A percentile compares a stretch with the other conserved stretches of the same genome.
phyloP scores from a whole-genome alignment of 1,284 basidiomycete species.

The Pseudozyma tsukubaensis region DNA sequence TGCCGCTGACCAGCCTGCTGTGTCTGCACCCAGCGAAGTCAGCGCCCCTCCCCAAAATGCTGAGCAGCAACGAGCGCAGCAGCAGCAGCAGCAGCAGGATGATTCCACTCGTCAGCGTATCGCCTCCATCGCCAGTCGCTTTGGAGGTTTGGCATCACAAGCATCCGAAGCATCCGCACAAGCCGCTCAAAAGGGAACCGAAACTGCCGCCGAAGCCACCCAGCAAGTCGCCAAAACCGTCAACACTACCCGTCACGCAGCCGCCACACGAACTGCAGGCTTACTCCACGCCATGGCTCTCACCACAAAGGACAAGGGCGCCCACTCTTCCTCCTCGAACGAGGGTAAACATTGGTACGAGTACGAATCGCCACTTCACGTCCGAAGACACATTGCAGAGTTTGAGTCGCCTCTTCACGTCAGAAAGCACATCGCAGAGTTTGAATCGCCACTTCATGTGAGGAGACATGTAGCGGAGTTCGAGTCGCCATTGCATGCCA shows the following conservation, averaged over 20 bases:
- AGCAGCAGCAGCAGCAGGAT: constrained; percentile 20
- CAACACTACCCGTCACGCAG: constrained; percentile 23
- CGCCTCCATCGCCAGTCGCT: constrained; percentile 39
- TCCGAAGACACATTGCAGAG: constrained; percentile 23
- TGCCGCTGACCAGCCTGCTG: too few relatives aligned
- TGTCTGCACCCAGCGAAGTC: not conserved
- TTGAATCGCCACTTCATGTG: constrained; percentile 37
- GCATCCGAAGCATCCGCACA: constrained; percentile 27
- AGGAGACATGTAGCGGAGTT: constrained; percentile 23
- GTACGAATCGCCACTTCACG: constrained; percentile 42
- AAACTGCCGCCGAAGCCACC: constrained; percentile 22
- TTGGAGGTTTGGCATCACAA: constrained; percentile 36
- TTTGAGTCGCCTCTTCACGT: constrained; percentile 48
- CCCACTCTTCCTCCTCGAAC: constrained; percentile 12
- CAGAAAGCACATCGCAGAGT: constrained; percentile 36
- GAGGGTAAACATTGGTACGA: constrained; percentile 38
- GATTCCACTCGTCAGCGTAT: constrained; percentile 36
- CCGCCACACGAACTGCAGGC: constrained; percentile 33
- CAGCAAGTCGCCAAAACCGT: constrained; percentile 26
- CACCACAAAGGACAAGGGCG: constrained; percentile 25
- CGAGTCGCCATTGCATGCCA: constrained; percentile 47
- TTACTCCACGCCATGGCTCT: constrained; percentile 50
- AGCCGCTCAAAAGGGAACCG: constrained; percentile 27
- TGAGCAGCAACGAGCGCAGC: constrained; percentile 11
- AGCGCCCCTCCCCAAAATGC: not conserved